Conservation (phyloP, 2,329 filamentous ascomycete species). For the Hypoxylon rubiginosum region DNA sequence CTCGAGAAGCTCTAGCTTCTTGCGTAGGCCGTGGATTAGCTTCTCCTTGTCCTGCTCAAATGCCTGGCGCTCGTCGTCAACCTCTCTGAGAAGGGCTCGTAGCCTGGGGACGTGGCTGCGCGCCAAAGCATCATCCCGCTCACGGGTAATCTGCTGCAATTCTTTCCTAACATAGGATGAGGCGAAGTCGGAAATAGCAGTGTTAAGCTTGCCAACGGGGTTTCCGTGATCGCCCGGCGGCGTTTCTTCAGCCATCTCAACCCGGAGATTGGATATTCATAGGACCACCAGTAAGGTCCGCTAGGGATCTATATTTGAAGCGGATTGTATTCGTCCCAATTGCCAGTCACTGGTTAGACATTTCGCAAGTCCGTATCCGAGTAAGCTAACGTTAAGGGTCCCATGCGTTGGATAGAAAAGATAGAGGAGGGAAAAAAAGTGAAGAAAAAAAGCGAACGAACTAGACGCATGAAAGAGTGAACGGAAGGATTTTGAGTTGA, state of each 20-base stretch:
- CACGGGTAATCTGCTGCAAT: constrained; percentile 43
- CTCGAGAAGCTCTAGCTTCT: constrained; percentile 44
- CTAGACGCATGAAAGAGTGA: constrained; percentile 16
- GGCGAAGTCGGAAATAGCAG: constrained; percentile 46
- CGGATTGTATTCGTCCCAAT: constrained; percentile 10
- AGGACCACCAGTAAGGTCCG: neutral
- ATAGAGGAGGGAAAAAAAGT: too few relatives aligned
- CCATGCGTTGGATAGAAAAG: neutral
- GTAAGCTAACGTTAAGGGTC: neutral
- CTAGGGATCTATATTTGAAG: constrained; percentile 14
- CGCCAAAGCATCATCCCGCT: constrained; percentile 46
- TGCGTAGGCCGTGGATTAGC: constrained; percentile 42
- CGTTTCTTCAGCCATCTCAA: constrained; percentile 41
- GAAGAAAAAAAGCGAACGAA: constrained; percentile 3
- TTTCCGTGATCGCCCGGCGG: constrained; percentile 27
- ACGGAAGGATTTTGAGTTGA: constrained; percentile 32
- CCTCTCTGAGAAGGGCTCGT: constrained; percentile 43
- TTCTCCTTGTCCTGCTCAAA: constrained; percentile 46
- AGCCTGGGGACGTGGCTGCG: constrained; percentile 47
- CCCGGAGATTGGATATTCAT: constrained; percentile 20
- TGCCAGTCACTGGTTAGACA: constrained; percentile 10
- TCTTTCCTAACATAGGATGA: constrained; percentile 46
- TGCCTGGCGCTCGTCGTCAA: constrained; percentile 45
- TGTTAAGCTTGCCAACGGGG: constrained; percentile 42
- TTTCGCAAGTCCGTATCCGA: constrained; percentile 8